Evolutionary conservation across 1,139 yeast species (phyloP), one percentile per base, ranked within the genome.

Genomic region (Pichia sp.): DNA sequence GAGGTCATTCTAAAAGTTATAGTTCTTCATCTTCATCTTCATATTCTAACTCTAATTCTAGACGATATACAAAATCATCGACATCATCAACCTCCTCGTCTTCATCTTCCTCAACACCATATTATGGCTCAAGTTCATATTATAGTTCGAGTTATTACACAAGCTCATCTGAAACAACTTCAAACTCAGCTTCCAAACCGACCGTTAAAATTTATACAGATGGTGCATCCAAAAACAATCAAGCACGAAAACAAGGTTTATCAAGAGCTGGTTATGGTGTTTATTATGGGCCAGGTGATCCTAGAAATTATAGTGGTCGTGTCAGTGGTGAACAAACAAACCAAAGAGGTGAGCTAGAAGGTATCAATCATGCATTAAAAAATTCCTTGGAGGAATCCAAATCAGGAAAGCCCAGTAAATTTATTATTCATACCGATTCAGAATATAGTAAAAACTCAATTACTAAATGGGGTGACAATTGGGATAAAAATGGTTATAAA

Each of bases 281-380:
- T 0, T 86, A 67, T 59, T 87, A 74, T 59, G 90, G 87, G 0
- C 63, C 57, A 0, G 60, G 61, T 23, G 85, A 82, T 57, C 49
- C 67, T 3, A 66, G 82, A 37, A 52, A 52, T 31, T 29, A 40
- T 25, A 45, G 50, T 7, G 51, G 69, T 79, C 1, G 75, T 68
- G 27, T 77, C 80, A 67, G 65, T 1, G 73, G 66, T 2, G 63
- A 63, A 6, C 86, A 81, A 35, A 87, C 96, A 0, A 90, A 87
- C 57, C 90, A 85, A 55, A 67, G 89, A 38, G 95, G 95, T 2
- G 97, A 90, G 61, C 69, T 89, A 23, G 60, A 67, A 22, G 97
- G 95, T 0, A 69, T 85, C 25, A 60, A 65, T 6, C 70, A 70
- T 39, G 94, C 94, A 0, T 60, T 83, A 43, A 58, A 61, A 9